Percentiles rank a stretch among this genome's conserved stretches.
phyloP scores from a whole-genome alignment of 352 stramenopile genomes.

The Pythium graminicola region DNA sequence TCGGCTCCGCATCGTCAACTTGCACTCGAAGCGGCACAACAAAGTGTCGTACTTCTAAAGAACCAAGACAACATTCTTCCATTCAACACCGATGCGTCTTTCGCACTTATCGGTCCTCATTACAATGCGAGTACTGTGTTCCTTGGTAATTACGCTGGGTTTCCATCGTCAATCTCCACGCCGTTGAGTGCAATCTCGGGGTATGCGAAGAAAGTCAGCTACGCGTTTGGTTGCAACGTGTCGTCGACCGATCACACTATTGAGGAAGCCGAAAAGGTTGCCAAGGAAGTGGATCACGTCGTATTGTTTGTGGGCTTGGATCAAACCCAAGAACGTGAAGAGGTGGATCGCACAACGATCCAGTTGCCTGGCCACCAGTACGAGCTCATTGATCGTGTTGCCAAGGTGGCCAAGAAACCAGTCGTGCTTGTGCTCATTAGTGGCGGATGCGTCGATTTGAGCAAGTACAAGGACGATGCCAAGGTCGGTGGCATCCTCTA shows the following conservation, averaged over 20 bases:
- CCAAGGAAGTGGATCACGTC: conserved; percentile 31
- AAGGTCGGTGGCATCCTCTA: conserved; percentile 68
- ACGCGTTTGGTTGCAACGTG: conserved; percentile 49
- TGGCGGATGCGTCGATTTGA: conserved; percentile 71
- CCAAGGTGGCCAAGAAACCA: conserved; percentile 35
- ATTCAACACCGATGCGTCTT: conserved; percentile 27
- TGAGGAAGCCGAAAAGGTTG: conserved; percentile 35
- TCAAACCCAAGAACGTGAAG: conserved; percentile 58
- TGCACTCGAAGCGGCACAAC: conserved; percentile 51
- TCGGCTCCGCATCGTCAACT: conserved; percentile 44
- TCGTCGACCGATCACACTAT: conserved; percentile 46
- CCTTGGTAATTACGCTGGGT: conserved; percentile 74
- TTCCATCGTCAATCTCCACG: conserved; percentile 53
- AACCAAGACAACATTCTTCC: conserved; percentile 70
- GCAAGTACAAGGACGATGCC: conserved; percentile 41
- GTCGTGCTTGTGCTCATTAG: conserved; percentile 79
- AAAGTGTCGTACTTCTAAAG: conserved; percentile 88
- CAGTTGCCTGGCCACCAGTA: conserved; percentile 56
- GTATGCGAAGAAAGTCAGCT: conserved; percentile 27
- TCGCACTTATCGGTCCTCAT: conserved; percentile 78
- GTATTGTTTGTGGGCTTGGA: conserved; percentile 67
- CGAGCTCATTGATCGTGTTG: conserved; percentile 48
- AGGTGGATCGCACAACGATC: conserved; percentile 54
- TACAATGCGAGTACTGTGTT: conserved; percentile 47
- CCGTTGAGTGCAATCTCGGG: conserved; percentile 41